Base-by-base conservation (phyloP, 805 yeast genomes). In the Candida chauliodis region DNA sequence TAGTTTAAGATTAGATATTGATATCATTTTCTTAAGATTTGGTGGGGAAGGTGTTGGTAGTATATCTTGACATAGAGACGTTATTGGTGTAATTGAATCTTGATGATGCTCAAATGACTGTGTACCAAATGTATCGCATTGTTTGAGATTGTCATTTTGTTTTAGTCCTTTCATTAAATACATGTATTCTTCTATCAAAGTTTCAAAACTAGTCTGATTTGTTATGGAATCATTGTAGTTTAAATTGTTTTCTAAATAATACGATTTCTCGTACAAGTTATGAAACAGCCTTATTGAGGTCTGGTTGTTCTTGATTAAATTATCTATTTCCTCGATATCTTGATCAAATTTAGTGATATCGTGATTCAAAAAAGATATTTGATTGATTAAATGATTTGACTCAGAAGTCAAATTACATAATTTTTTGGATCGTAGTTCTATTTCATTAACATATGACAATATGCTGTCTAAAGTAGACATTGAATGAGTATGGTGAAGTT, bases 1-100 rank as follows among this genome's bases (percentile, higher is more conserved):
- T 35, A 69, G 50, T 32, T 53, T 52, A 34, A 69, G 51, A 45
- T 60, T 56, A 2, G 69, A 60, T 13, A 66, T 48, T n/a, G 73
- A 67, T 13, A 44, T 29, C 35, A 35, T 42, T 15, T 38, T 36
- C 14, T 18, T 37, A 4, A 35, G 8, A 32, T 41, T 29, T 13
- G 43, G 40, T 11, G 43, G 43, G 9, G 29, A 14, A 22, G 30
- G 37, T 10, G 37, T 20, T n/a, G 37, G 23, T 14, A 23, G n/a
- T n/a, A n/a, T n/a, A n/a, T n/a, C n/a, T n/a, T n/a, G n/a, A n/a
- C n/a, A n/a, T n/a, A n/a, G n/a, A n/a, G n/a, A n/a, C n/a, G n/a
- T n/a, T n/a, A n/a, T n/a, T n/a, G n/a, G n/a, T n/a, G n/a, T n/a
- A n/a, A n/a, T n/a, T n/a, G n/a, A n/a, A n/a, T n/a, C n/a, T n/a